A percentile compares a stretch with the other conserved stretches of the same genome.
These are phyloP conservation scores for Lentinus brumalis DNA, from an alignment of 768 basidiomycete genomes.

Conservation along the genomic window DNA sequence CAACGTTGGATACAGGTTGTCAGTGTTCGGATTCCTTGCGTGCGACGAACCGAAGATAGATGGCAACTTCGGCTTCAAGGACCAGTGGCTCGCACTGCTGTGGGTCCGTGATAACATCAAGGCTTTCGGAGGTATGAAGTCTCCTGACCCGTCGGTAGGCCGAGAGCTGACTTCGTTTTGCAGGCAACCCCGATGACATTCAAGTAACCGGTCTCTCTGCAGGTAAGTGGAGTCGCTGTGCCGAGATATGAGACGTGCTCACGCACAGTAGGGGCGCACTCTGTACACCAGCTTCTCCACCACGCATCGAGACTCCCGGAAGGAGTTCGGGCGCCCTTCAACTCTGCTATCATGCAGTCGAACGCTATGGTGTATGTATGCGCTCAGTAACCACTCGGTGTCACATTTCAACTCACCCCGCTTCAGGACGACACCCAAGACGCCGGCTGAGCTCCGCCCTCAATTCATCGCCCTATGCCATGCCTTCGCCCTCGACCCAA, in stretches of 20 bases:
- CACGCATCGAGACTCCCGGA: conserved; percentile 64
- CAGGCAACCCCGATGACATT: conserved; percentile 63
- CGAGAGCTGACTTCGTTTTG: neutral
- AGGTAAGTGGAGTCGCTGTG: conserved; percentile 38
- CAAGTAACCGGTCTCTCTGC: conserved; percentile 74
- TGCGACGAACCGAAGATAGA: conserved; percentile 58
- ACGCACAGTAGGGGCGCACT: conserved; percentile 57
- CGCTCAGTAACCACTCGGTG: neutral
- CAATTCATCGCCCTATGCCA: conserved; percentile 68
- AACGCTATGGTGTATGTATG: conserved; percentile 67
- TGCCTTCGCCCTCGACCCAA: conserved; percentile 56
- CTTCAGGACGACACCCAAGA: conserved; percentile 54
- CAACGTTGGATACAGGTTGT: conserved; percentile 76
- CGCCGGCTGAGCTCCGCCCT: conserved; percentile 54
- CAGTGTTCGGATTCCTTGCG: conserved; percentile 77
- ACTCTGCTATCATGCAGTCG: conserved; percentile 67
- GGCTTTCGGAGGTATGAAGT: conserved; percentile 61
- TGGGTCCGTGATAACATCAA: conserved; percentile 72
- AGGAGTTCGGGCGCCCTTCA: conserved; percentile 61
- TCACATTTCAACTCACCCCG: neutral
- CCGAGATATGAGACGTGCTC: neutral
- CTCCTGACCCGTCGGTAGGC: neutral
- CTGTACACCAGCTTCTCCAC: conserved; percentile 74
- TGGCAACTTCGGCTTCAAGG: conserved; percentile 85
- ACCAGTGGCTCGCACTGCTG: conserved; percentile 76